These are phyloP conservation scores for Camelina neglecta DNA, from an alignment of 345 rosid species.

Conservation along the genomic window DNA sequence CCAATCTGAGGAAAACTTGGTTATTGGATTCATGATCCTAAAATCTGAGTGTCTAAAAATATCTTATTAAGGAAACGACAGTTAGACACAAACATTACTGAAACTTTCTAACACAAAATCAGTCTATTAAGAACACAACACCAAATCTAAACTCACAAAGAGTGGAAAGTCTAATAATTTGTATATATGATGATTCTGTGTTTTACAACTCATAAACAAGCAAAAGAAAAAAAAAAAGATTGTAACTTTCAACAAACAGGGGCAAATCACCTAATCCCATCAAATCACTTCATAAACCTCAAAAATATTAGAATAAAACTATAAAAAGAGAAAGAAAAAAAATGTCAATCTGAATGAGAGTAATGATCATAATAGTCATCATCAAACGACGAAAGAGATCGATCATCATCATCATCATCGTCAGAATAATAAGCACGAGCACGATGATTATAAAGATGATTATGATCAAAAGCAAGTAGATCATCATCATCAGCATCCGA, in stretches of 20 bases:
- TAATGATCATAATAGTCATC: conserved; percentile 49
- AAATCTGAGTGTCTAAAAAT: background rate
- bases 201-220: conserved; percentile 23
- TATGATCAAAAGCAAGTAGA: conserved; percentile 36
- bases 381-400: conserved; percentile 43
- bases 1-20: background rate
- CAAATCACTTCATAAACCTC: conserved; percentile 7
- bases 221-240: background rate
- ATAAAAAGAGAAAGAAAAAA: background rate
- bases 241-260: conserved; percentile 11
- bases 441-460: conserved; percentile 18
- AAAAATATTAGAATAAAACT: conserved; percentile 10
- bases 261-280: background rate
- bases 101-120: background rate
- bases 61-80: background rate
- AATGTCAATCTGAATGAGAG: conserved; percentile 54
- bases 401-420: conserved; percentile 36
- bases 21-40: background rate
- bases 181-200: conserved; percentile 9
- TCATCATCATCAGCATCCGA: conserved; percentile 40
- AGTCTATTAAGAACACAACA: background rate
- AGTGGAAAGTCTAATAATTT: background rate
- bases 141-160: no score
- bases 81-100: background rate
- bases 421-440: conserved; percentile 40